Evolutionary conservation across 2,329 filamentous ascomycete genomes (phyloP).

Genomic region (Aschersonia sp.): DNA sequence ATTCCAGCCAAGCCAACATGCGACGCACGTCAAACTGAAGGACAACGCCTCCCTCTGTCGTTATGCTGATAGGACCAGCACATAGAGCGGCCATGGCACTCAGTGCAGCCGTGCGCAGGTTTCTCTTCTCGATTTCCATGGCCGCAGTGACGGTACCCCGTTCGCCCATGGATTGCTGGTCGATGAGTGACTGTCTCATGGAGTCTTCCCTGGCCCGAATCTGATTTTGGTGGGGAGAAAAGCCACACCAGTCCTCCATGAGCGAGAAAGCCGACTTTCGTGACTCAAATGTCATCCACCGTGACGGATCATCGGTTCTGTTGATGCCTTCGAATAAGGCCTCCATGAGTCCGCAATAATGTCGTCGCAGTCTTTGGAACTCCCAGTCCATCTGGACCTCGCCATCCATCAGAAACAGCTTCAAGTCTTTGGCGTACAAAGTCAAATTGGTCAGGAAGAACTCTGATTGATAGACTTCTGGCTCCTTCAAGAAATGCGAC

Average conservation of each 20-base stretch:
- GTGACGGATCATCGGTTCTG: constrained; percentile 65
- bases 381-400: constrained; percentile 93
- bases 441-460: constrained; percentile 85
- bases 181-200: constrained; percentile 73
- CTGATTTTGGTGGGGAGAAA: constrained; percentile 78
- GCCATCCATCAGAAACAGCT: constrained; percentile 86
- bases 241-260: constrained; percentile 99
- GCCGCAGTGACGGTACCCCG: constrained; percentile 70
- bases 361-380: constrained; percentile 78
- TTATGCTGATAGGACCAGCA: constrained; percentile 71
- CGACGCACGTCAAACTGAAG: constrained; percentile 85
- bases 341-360: constrained; percentile 91
- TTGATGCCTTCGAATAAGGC: constrained; percentile 87
- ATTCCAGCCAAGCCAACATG: constrained; percentile 90
- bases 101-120: constrained; percentile 76
- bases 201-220: constrained; percentile 72
- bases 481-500: constrained; percentile 69
- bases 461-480: constrained; percentile 70
- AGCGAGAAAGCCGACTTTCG: constrained; percentile 88
- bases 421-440: constrained; percentile 79
- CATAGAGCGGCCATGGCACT: constrained; percentile 94
- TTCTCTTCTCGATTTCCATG: constrained; percentile 94
- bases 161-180: constrained; percentile 63
- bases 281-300: constrained; percentile 97
- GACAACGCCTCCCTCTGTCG: constrained; percentile 73